Conservation (phyloP, 768 basidiomycete genomes). For the Psilocybe tampanensis region DNA sequence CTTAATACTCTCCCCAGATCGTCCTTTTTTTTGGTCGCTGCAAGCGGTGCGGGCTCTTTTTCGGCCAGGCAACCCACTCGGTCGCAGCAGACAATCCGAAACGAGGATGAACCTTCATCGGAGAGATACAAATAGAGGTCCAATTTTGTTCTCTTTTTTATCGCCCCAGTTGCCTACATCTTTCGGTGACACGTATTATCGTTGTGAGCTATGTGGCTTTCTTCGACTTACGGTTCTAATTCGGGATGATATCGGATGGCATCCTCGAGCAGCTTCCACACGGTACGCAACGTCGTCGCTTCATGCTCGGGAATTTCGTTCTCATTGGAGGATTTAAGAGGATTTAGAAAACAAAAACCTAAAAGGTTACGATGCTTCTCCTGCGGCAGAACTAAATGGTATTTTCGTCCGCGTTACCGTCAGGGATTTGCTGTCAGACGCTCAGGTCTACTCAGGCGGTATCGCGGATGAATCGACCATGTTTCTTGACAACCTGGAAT, state of each 20-base stretch:
- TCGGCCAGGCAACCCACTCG: too few species aligned
- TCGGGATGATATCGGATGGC: conserved; percentile 12
- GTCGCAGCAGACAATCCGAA: too few species aligned
- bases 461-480: conserved; percentile 14
- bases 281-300: conserved; percentile 11
- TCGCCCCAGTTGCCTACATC: neutral
- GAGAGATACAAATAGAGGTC: too few species aligned
- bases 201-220: neutral
- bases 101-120: too few species aligned
- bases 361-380: neutral
- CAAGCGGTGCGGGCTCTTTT: too few species aligned
- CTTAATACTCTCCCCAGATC: too few species aligned
- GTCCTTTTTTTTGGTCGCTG: too few species aligned
- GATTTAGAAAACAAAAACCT: conserved; percentile 1
- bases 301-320: conserved; percentile 10
- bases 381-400: conserved; percentile 8
- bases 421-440: neutral
- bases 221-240: conserved; percentile 4
- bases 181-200: neutral
- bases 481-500: neutral
- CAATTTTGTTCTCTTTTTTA: too few species aligned
- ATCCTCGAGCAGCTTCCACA: neutral
- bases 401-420: neutral
- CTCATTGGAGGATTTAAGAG: neutral
- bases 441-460: neutral